Conservation (phyloP, 1,284 basidiomycete species). For the Ceratobasidium sp. region DNA sequence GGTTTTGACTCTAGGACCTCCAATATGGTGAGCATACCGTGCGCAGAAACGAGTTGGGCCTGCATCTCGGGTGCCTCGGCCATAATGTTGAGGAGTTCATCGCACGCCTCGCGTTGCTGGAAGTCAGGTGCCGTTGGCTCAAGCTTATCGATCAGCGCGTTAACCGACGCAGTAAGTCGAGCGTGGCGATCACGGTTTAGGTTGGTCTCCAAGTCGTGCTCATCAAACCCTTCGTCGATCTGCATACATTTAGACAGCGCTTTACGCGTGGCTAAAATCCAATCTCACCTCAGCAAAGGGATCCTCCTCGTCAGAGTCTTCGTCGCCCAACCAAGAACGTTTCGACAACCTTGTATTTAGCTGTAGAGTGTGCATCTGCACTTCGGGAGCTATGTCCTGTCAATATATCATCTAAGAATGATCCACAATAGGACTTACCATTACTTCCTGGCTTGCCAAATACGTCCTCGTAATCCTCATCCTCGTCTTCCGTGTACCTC, state of each 20-base stretch:
- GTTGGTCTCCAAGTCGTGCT: constrained; percentile 88
- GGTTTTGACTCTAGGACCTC: constrained; percentile 86
- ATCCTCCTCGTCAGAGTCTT: constrained; percentile 86
- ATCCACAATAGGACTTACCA: constrained; percentile 55
- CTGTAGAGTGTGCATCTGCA: constrained; percentile 72
- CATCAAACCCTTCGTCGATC: constrained; percentile 90
- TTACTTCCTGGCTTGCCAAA: constrained; percentile 75
- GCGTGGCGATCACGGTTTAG: constrained; percentile 90
- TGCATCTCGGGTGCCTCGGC: constrained; percentile 89
- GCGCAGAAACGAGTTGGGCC: constrained; percentile 84
- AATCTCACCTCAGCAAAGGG: constrained; percentile 84
- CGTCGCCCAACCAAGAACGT: constrained; percentile 87
- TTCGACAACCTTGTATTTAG: constrained; percentile 84
- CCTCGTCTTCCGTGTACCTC: constrained; percentile 84
- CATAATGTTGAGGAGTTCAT: constrained; percentile 81
- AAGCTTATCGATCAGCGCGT: constrained; percentile 84
- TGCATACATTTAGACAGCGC: constrained; percentile 46
- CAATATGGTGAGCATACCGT: constrained; percentile 93
- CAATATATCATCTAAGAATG: constrained; percentile 1
- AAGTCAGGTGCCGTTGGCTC: constrained; percentile 80
- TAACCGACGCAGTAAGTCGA: constrained; percentile 78
- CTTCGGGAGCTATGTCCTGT: constrained; percentile 58
- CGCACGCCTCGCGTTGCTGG: constrained; percentile 80
- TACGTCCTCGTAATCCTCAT: constrained; percentile 90
- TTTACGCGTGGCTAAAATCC: constrained; percentile 9